Evolutionary conservation across 106 monocot species (phyloP), one percentile per base, ranked within the genome.

Genomic region (Dioscorea dumetorum): DNA sequence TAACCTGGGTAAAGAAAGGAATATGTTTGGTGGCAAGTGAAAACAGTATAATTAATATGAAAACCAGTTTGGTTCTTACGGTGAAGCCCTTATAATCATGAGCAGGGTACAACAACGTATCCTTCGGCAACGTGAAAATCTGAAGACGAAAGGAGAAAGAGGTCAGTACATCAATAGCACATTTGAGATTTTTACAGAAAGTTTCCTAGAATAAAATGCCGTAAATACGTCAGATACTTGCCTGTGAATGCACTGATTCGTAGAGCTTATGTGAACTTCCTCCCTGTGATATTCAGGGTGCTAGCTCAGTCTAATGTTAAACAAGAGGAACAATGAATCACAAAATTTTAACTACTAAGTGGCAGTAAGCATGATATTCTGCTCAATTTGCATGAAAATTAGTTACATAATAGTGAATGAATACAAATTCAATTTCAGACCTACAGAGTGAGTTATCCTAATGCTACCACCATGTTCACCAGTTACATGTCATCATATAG

Each of bases 11-110:
- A 24, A 21, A 70, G 60, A 34, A 41, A 41, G 41, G 41, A 10
- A 41, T 41, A 41, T 41, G 41, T 41, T 41, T 6, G 41, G 2
- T 6, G 41, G 10, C 41, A 41, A 41, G 41, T 41, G 41, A 41
- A 41, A 41, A 41, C 10, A 10, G 41, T 41, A 41, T 3, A 41
- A 41, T 8, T 41, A 54, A 60, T 24, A 23, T 34, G 61, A 67
- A 14, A 17, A n/a, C 18, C 22, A 19, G 71, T 58, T 17, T 20
- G 12, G 16, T 49, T 31, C 84, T 79, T 78, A 97, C 95, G 10
- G 88, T 84, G 78, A 84, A 97, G 13, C 95, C 95, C 67, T 82
- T 89, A 61, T 97, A 97, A 73, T 97, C 95, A 88, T 95, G 95
- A 76, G 76, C 95, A 71, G 95, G 95, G 74, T 91, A 95, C 8